phyloP scores from a whole-genome alignment of 768 basidiomycete genomes.

The Psilocybe sp. region DNA sequence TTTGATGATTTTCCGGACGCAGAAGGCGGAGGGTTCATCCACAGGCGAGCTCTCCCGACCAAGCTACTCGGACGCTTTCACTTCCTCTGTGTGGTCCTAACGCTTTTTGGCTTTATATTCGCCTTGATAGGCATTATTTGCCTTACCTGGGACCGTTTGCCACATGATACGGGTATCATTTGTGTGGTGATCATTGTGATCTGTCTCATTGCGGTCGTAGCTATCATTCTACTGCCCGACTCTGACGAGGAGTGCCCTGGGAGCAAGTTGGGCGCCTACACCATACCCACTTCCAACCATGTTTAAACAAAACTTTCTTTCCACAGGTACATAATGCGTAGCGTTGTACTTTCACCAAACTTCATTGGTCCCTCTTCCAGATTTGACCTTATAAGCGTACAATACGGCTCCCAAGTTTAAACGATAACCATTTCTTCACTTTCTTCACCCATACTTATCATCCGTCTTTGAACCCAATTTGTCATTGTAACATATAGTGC shows the following conservation, averaged over 20 bases:
- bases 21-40: constrained; percentile 5
- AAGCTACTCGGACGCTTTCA: constrained; percentile 10
- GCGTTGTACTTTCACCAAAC: too few species aligned
- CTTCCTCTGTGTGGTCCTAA: constrained; percentile 10
- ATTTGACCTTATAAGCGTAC: too few species aligned
- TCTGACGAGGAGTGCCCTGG: background rate
- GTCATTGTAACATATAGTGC: too few species aligned
- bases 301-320: too few species aligned
- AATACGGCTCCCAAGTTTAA: too few species aligned
- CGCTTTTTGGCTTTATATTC: constrained; percentile 11
- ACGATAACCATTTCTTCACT: too few species aligned
- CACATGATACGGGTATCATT: background rate
- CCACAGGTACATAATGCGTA: too few species aligned
- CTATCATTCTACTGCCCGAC: background rate
- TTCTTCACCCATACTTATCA: too few species aligned
- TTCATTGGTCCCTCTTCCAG: too few species aligned
- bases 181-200: background rate
- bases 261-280: too few species aligned
- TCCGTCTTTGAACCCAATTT: too few species aligned
- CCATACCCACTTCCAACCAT: too few species aligned
- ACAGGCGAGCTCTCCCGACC: constrained; percentile 4
- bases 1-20: constrained; percentile 6
- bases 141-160: constrained; percentile 12
- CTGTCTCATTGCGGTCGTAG: background rate
- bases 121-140: constrained; percentile 12